Evolutionary conservation across 495 filamentous ascomycete genomes (phyloP).

Genomic region (Echria macrotheca): DNA sequence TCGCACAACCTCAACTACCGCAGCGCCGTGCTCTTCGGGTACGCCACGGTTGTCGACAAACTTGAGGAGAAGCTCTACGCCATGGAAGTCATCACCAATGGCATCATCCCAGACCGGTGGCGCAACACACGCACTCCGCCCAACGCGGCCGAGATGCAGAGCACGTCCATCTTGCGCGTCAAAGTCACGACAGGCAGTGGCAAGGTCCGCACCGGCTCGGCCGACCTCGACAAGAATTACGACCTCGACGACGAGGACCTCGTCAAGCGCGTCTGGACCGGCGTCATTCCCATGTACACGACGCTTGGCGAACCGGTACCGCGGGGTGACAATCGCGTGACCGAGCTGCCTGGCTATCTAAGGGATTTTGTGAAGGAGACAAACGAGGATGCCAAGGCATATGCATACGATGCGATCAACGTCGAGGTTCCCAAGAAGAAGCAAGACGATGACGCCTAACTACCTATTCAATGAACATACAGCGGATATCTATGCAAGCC

Average conservation of each 20-base stretch:
- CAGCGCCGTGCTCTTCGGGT: conserved; percentile 72
- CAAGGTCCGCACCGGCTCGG: conserved; percentile 69
- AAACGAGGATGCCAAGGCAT: conserved; percentile 48
- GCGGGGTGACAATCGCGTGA: conserved; percentile 53
- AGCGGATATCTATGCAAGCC: too few relatives aligned
- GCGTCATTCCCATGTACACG: conserved; percentile 72
- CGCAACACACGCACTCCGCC: conserved; percentile 65
- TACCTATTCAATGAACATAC: too few relatives aligned
- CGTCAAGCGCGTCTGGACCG: conserved; percentile 64
- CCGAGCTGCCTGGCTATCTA: conserved; percentile 60
- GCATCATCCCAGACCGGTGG: conserved; percentile 65
- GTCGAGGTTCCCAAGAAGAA: conserved; percentile 18
- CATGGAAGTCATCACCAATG: conserved; percentile 76
- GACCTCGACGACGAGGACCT: conserved; percentile 62
- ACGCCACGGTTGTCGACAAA: conserved; percentile 61
- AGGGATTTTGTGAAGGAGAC: conserved; percentile 47
- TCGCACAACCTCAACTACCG: conserved; percentile 87
- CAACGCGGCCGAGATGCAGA: conserved; percentile 67
- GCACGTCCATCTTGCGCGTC: conserved; percentile 70
- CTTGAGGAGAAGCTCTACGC: conserved; percentile 73
- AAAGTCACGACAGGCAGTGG: conserved; percentile 65
- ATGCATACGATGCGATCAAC: conserved; percentile 46
- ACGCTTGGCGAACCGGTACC: conserved; percentile 64
- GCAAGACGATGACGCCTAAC: background rate
- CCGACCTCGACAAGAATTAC: conserved; percentile 62